Evolutionary conservation across 2,329 filamentous ascomycete genomes (phyloP), one percentile per base, ranked within the genome.

Genomic region (Westerdykella ornata): DNA sequence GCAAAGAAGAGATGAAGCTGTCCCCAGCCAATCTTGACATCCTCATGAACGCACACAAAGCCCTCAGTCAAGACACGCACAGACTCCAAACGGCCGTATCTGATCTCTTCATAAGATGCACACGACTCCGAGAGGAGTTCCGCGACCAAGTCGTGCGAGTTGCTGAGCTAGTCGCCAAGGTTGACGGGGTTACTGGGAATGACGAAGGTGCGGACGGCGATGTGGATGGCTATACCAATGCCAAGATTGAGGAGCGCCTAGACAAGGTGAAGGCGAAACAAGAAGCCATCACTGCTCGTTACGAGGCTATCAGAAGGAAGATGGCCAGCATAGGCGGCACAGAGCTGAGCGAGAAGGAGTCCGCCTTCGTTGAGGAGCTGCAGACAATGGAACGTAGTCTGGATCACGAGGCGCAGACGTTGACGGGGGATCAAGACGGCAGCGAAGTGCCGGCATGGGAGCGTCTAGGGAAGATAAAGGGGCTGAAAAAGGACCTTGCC

Each of bases 21-120:
- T 85, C 81, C 16, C 79, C 83, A 11, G 77, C 83, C 16, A 85
- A 83, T 2, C 72, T 89, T 14, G 76, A 81, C 48, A 72, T 87
- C 29, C 77, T 90, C 50, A 84, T 82, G 19, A 80, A 85, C 44
- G 80, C 80, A 0, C 85, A 90, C 61, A 80, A 83, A 56, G 70
- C 85, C 4, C 71, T 89, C 5, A 80, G 80, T 47, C 74, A 76
- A 8, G 84, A 89, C 62, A 87, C 83, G 0, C 73, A 83, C 51
- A 73, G 72, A 9, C 72, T 89, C 9, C 83, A 84, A 13, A 69
- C 77, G 33, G 84, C 82, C 1, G 84, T 82, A 1, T 78, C 84
- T 1, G 83, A 88, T 53, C 70, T 89, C 5, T 89, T 88, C 66
- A 73, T 81, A 18, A 75, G 81, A 41, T 86, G 84, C 46, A 76